Conservation (phyloP, 352 stramenopile genomes). For the Globisporangium carolinianum region DNA sequence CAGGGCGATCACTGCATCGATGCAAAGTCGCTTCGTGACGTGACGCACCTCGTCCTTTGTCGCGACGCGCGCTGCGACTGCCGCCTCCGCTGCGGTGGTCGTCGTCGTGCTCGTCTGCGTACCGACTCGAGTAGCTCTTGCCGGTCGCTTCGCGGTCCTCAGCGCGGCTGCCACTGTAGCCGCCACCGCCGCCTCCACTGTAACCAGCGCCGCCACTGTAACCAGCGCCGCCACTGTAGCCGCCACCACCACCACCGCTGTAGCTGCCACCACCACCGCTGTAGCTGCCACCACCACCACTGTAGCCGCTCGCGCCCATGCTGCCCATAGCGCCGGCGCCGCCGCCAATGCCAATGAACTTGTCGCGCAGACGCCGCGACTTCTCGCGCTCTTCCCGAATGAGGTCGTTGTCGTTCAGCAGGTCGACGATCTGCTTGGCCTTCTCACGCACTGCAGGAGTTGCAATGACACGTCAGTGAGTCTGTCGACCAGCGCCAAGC, state of each 20-base stretch:
- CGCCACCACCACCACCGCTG: slow-evolving; percentile 11
- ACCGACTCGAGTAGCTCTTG: slow-evolving; percentile 61
- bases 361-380: slow-evolving; percentile 74
- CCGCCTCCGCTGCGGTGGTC: slow-evolving; percentile 21
- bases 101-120: slow-evolving; percentile 57
- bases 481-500: neutral
- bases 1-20: too few species aligned
- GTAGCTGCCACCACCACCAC: slow-evolving; percentile 11
- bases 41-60: slow-evolving; percentile 28
- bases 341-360: slow-evolving; percentile 83
- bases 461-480: neutral
- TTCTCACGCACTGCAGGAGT: slow-evolving; percentile 73
- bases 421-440: slow-evolving; percentile 81
- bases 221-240: slow-evolving; percentile 11
- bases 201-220: slow-evolving; percentile 20
- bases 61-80: slow-evolving; percentile 25
- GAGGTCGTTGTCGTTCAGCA: slow-evolving; percentile 86
- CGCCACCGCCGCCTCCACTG: neutral
- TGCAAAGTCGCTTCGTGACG: too few species aligned
- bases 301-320: slow-evolving; percentile 15
- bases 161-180: slow-evolving; percentile 25
- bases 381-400: slow-evolving; percentile 87
- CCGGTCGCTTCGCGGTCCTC: slow-evolving; percentile 9
- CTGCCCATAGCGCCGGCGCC: slow-evolving; percentile 32
- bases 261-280: slow-evolving; percentile 12